Conservation (phyloP, 177 flowering plant species). For the Tripterygium wilfordii region DNA sequence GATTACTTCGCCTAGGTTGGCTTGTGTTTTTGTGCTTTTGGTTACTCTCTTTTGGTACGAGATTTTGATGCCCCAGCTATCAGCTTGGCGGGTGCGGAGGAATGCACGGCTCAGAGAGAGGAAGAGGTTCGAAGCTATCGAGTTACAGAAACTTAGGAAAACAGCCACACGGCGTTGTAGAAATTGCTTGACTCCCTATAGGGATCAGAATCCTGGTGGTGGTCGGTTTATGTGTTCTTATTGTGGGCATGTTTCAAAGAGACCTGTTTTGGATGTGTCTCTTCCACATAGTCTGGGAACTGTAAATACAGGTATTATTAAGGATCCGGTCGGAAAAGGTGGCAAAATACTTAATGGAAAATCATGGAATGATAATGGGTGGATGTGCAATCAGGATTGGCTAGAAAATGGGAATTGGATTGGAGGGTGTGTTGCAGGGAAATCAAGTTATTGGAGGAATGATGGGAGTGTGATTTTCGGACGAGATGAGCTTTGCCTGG, state of each 20-base stretch:
- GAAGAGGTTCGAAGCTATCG: slow-evolving; percentile 76
- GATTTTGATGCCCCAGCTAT: slow-evolving; percentile 90
- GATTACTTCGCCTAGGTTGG: slow-evolving; percentile 82
- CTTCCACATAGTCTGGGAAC: slow-evolving; percentile 49
- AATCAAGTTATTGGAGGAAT: slow-evolving; percentile 45
- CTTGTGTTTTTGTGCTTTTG: slow-evolving; percentile 80
- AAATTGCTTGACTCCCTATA: slow-evolving; percentile 76
- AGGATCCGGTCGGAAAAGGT: slow-evolving; percentile 67
- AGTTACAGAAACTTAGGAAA: slow-evolving; percentile 79
- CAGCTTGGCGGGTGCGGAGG: slow-evolving; percentile 78
- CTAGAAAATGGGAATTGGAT: slow-evolving; percentile 61
- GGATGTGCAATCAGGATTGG: slow-evolving; percentile 76
- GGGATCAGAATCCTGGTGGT: slow-evolving; percentile 93
- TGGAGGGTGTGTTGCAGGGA: slow-evolving; percentile 42
- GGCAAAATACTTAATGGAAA: slow-evolving; percentile 74
- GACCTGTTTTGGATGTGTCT: slow-evolving; percentile 87
- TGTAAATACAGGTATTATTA: slow-evolving; percentile 52
- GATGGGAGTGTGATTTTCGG: slow-evolving; percentile 41
- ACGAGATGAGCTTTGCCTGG: slow-evolving; percentile 50
- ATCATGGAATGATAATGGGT: slow-evolving; percentile 68
- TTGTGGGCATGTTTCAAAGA: slow-evolving; percentile 90
- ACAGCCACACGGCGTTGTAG: slow-evolving; percentile 82
- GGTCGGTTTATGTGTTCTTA: slow-evolving; percentile 91
- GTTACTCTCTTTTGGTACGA: slow-evolving; percentile 94
- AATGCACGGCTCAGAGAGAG: slow-evolving; percentile 71